phyloP scores from a whole-genome alignment of 768 basidiomycete genomes.

The Panaeolus cyanescens region DNA sequence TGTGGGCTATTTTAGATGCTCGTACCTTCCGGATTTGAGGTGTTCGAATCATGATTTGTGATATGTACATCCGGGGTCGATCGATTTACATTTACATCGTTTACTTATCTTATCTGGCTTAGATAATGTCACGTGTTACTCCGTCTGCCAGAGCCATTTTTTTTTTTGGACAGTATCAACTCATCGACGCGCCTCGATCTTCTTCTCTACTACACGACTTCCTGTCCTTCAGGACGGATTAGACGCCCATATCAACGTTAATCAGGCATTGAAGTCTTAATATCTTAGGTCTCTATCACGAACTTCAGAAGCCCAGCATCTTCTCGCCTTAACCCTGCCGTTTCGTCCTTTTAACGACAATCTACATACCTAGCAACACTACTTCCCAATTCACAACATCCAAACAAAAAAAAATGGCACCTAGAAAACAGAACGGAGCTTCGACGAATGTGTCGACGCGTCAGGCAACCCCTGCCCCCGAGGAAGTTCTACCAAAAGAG shows the following conservation, averaged over 20 bases:
- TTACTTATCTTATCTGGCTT: background rate
- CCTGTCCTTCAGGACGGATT: background rate
- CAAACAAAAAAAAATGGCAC: background rate
- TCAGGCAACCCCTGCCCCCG: background rate
- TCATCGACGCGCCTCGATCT: constrained; percentile 3
- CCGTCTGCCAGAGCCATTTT: background rate
- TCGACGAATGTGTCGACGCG: background rate
- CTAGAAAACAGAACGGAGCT: background rate
- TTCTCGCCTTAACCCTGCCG: background rate
- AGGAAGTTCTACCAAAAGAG: background rate
- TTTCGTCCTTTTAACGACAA: background rate
- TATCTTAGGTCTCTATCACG: background rate
- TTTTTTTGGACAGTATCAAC: background rate
- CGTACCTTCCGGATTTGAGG: too few species aligned
- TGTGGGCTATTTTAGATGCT: too few species aligned
- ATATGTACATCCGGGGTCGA: too few species aligned
- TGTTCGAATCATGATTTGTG: too few species aligned
- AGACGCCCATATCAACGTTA: background rate
- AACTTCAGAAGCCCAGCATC: background rate
- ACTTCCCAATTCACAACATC: background rate
- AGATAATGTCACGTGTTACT: background rate
- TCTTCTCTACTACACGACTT: background rate
- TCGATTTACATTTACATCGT: too few species aligned
- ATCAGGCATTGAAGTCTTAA: background rate
- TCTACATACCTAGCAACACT: background rate